Evolutionary conservation across 208 protist genomes (phyloP).

Genomic region (Trypanosoma platydactyli): DNA sequence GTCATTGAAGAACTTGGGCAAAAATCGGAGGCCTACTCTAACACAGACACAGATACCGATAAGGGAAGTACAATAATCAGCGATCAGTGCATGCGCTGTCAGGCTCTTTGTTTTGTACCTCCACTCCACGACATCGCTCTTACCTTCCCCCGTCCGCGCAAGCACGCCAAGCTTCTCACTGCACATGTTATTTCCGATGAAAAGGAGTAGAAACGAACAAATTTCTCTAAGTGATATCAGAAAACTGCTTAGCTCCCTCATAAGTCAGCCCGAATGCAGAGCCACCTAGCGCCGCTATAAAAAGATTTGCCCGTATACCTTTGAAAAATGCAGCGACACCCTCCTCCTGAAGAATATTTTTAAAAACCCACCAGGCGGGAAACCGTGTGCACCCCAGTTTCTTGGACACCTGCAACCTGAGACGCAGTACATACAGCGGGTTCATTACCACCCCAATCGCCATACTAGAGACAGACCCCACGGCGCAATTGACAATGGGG

Average conservation of each 20-base stretch:
- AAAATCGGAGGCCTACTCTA: too few species aligned
- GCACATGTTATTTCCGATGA: too few species aligned
- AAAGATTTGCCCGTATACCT: conserved; percentile 66
- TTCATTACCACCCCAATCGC: conserved; percentile 72
- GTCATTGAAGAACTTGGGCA: too few species aligned
- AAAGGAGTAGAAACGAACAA: too few species aligned
- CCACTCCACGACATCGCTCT: too few species aligned
- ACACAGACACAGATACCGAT: too few species aligned
- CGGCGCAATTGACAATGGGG: conserved; percentile 61
- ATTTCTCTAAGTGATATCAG: conserved; percentile 46
- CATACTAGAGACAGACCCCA: conserved; percentile 62
- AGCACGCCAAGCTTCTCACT: too few species aligned
- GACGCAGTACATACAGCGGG: conserved; percentile 78
- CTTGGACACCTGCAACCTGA: conserved; percentile 65
- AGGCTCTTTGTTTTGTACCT: too few species aligned
- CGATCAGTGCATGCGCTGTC: too few species aligned
- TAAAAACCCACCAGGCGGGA: conserved; percentile 43
- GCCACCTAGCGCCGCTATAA: conserved; percentile 61
- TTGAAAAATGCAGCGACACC: conserved; percentile 67
- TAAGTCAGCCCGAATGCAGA: conserved; percentile 80
- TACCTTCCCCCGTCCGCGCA: too few species aligned
- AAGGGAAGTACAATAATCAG: too few species aligned
- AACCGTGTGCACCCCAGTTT: conserved; percentile 39
- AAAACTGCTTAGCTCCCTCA: conserved; percentile 78
- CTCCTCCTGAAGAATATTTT: conserved; percentile 53